Base-by-base conservation (phyloP, 2,329 filamentous ascomycete species). In the Stagonosporopsis tanaceti region DNA sequence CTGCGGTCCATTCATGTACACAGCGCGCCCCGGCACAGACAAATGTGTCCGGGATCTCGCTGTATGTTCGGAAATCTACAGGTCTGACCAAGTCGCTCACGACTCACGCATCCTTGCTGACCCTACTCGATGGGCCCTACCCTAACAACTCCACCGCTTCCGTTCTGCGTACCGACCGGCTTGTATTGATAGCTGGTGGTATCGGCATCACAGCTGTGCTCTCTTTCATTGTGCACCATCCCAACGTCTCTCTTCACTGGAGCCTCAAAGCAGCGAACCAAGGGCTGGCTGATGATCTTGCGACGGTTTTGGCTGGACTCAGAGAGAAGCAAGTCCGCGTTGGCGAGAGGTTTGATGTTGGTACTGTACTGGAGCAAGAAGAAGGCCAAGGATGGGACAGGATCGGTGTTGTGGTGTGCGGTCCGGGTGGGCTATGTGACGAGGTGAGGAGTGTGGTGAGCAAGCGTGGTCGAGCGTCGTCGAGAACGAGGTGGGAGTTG, bases 161-260 rank as follows among this genome's bases (percentile, higher is more conserved):
- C 1, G 35, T 60, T 4, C 66, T 71, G 5, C 60, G 56, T 15
- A 62, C 63, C 3, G 68, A 71, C 42, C 65, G 65, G 6, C 48
- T 82, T 0, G 54, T 84, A 3, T 69, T 80, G 14, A 73, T 83
- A 46, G 76, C 68, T 1, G 81, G 81, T 14, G 81, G 80, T 9
- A 80, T 82, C 27, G 81, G 80, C 25, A 79, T 83, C 64, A 82
- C 80, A 0, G 78, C 70, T 4, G 39, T 80, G 5, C 57, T 82
- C 3, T 74, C 79, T 1, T 78, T 70, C 44, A 39, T 76, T 2
- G 41, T 54, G 7, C 52, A 57, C 35, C 79, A 80, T 50, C 42
- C 53, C 17, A 80, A 80, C 55, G 67, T 74, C 6, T 80, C 78
- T 59, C 66, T 81, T 4, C 63, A 46, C 27, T 81, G 78, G 77